Percentiles rank a stretch among this genome's conserved stretches.
Conservation (phyloP, 495 filamentous ascomycete genomes). For the Elaphomyces granulatus region DNA sequence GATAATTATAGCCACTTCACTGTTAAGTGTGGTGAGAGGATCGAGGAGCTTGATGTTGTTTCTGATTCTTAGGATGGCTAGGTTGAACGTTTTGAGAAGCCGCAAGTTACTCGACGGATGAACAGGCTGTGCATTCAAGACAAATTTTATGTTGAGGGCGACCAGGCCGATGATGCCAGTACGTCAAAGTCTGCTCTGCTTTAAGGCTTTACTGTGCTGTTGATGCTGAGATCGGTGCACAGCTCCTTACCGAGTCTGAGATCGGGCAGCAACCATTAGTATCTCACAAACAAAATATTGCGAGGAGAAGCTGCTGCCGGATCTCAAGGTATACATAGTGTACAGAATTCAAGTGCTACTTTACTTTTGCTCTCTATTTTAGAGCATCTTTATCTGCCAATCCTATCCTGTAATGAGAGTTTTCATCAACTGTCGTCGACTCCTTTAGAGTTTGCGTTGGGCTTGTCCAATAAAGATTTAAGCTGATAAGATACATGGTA, state of each 20-base stretch:
- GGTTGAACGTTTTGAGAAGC: no score
- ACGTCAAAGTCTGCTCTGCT: not conserved
- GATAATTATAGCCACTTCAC: no score
- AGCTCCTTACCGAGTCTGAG: slow-evolving; percentile 11
- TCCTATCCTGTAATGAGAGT: slow-evolving; percentile 40
- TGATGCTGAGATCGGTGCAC: not conserved
- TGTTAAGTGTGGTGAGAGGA: no score
- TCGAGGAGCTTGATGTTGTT: no score
- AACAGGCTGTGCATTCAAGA: slow-evolving; percentile 3
- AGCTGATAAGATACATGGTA: no score
- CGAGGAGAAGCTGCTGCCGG: slow-evolving; percentile 11
- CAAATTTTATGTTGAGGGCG: slow-evolving; percentile 2
- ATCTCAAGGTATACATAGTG: slow-evolving; percentile 12
- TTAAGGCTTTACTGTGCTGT: no score
- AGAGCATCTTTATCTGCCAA: slow-evolving; percentile 47
- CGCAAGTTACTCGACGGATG: slow-evolving; percentile 2
- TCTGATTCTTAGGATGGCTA: no score
- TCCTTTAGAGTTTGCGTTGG: slow-evolving; percentile 49
- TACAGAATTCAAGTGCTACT: no score
- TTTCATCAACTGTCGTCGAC: slow-evolving; percentile 44
- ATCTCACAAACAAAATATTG: slow-evolving; percentile 9
- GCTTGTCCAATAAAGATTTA: slow-evolving; percentile 16
- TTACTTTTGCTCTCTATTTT: not conserved
- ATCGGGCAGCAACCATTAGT: slow-evolving; percentile 6
- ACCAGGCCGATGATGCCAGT: not conserved